These are phyloP conservation scores for Cystofilobasidium capitatum DNA, from an alignment of 768 basidiomycete species.

Conservation along the genomic window DNA sequence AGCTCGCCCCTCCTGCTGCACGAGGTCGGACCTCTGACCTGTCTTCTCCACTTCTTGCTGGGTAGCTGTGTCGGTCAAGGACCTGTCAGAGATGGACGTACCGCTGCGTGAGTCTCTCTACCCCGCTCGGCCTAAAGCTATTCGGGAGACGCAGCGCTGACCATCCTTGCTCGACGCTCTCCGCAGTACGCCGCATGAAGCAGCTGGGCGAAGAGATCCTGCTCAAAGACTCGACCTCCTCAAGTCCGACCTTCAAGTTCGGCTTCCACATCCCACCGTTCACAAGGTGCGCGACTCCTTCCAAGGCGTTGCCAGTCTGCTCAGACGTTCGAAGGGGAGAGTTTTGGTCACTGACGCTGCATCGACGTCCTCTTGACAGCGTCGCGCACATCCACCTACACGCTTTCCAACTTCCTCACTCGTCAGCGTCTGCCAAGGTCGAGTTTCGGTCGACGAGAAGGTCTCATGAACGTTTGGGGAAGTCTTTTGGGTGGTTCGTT, in stretches of 20 bases:
- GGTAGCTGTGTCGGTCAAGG: conserved; percentile 5
- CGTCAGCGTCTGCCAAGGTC: neutral
- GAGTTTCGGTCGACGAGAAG: conserved; percentile 4
- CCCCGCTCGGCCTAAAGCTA: neutral
- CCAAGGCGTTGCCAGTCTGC: too few relatives aligned
- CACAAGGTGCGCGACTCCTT: neutral
- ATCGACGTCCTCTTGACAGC: neutral
- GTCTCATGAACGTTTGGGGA: neutral
- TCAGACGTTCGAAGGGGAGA: neutral
- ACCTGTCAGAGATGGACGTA: neutral
- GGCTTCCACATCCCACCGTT: conserved; percentile 22
- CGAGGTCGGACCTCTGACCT: neutral
- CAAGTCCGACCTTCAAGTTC: neutral
- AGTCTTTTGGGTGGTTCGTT: conserved; percentile 9
- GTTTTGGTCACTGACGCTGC: neutral
- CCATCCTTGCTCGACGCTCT: too few relatives aligned
- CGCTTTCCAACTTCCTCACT: conserved; percentile 18
- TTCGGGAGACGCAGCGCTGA: neutral
- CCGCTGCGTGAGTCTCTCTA: conserved; percentile 2
- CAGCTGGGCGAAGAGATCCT: conserved; percentile 4
- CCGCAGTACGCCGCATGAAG: conserved; percentile 10
- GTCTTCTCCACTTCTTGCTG: too few relatives aligned
- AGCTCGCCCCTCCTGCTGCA: neutral
- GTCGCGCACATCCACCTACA: conserved; percentile 22
- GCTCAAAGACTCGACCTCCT: neutral